phyloP scores from a whole-genome alignment of 164 flowering plant species.

The Magnolia kwangsiensis region DNA sequence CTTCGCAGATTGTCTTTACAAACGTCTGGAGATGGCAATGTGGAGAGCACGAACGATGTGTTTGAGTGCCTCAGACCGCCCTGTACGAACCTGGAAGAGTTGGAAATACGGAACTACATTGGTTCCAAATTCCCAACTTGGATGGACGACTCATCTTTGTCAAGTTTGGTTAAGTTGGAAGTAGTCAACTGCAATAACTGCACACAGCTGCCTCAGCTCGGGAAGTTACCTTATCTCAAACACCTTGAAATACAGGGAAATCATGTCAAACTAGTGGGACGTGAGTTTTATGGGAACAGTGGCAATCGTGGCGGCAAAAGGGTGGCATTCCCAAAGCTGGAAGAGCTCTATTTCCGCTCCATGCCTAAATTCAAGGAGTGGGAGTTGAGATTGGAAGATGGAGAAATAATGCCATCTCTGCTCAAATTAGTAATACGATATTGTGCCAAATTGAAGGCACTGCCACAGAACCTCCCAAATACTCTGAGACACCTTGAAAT shows the following conservation, averaged over 20 bases:
- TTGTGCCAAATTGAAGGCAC: background rate
- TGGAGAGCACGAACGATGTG: background rate
- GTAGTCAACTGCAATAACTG: background rate
- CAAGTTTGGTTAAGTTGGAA: background rate
- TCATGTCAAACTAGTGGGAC: background rate
- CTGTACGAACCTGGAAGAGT: background rate
- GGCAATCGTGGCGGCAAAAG: background rate
- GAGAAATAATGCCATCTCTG: background rate
- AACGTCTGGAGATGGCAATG: background rate
- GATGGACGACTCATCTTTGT: constrained; percentile 3
- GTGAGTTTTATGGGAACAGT: background rate
- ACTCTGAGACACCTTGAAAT: background rate
- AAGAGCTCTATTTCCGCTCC: background rate
- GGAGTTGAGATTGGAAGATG: background rate
- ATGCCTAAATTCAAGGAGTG: background rate
- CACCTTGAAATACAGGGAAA: background rate
- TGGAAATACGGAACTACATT: background rate
- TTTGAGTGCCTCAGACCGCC: background rate
- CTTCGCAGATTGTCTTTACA: background rate
- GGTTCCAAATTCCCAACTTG: constrained; percentile 4
- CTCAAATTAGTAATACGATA: background rate
- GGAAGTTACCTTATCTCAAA: constrained; percentile 6
- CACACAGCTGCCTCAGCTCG: constrained; percentile 1
- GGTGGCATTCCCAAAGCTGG: constrained; percentile 1
- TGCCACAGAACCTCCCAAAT: background rate